Base-by-base conservation (phyloP, 2,329 filamentous ascomycete genomes). In the Colletotrichum caudatum region DNA sequence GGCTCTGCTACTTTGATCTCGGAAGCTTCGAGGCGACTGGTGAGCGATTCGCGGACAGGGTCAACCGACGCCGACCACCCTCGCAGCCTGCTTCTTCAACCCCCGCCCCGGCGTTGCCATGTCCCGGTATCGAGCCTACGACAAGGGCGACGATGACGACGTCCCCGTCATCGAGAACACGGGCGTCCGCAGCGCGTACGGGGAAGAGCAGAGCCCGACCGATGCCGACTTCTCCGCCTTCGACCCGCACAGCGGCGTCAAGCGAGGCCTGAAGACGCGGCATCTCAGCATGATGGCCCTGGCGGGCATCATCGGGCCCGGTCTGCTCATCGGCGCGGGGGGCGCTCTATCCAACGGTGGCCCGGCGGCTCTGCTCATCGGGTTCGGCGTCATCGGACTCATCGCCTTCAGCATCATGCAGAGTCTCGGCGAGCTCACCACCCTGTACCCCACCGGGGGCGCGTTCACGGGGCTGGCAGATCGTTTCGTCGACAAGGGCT, bases 401-500 rank as follows among this genome's bases (percentile, higher is more conserved):
- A 88, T 94, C 70, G 91, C 92, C 2, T 87, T 85, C 73, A 86
- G 84, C 74, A 87, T 92, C 74, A 93, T 93, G 89, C 92, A 94
- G 83, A 91, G 89, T 5, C 82, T 94, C 8, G 92, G 92, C 26
- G 92, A 94, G 78, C 83, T 94, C 76, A 92, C 92, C 3, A 94
- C 92, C 8, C 81, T 94, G 1, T 93, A 91, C 74, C 92, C 92
- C 0, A 91, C 89, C 0, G 90, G 90, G 6, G 92, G 92, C 3
- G 90, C 90, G 0, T 94, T 94, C 76, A 90, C 90, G n/a, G 89
- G 88, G 12, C 86, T 93, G 46, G 90, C 90, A 0, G 90, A 92
- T 73, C 87, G 92, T 9, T 91, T 94, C 74, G 89, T 93, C 39
- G 91, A 93, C 78, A 89, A 90, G 76, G 90, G 90, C 0, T 91